Conservation (phyloP, 305 asterid species). For the Stenogyne calaminthoides region DNA sequence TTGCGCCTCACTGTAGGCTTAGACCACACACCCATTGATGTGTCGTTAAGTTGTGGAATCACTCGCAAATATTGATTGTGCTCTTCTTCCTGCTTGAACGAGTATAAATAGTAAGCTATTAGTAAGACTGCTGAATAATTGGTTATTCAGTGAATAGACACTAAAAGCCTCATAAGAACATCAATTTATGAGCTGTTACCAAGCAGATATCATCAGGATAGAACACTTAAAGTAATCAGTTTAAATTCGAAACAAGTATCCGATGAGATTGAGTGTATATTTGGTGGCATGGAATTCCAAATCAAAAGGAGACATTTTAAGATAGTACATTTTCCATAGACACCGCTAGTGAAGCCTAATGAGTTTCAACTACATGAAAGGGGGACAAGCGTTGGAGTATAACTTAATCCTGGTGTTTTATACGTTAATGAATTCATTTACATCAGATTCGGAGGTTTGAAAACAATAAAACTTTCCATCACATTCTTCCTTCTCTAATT, state of each 20-base stretch:
- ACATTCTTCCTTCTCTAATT: not conserved
- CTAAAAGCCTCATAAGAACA: conserved; percentile 6
- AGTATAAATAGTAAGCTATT: not conserved
- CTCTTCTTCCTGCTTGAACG: conserved; percentile 53
- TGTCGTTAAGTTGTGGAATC: conserved; percentile 61
- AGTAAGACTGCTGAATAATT: conserved; percentile 3
- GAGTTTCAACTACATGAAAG: not conserved
- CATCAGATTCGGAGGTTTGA: conserved; percentile 16
- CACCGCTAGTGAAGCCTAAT: not conserved
- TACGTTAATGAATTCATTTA: not conserved
- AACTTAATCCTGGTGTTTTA: not conserved
- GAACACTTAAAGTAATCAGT: not conserved
- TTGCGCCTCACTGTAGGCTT: conserved; percentile 88
- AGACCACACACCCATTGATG: conserved; percentile 68
- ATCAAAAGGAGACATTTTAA: not conserved
- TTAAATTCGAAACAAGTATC: not conserved
- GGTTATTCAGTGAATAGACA: not conserved
- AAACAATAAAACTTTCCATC: not conserved
- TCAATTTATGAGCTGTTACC: not conserved
- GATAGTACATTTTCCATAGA: no score
- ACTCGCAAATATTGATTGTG: conserved; percentile 49
- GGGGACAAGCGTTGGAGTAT: not conserved
- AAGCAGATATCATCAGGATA: not conserved
- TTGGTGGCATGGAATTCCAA: not conserved
- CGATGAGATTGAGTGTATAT: not conserved